Percentiles rank a stretch among this genome's conserved stretches.
These are phyloP conservation scores for Fistulina hepatica DNA, from an alignment of 1,284 basidiomycete species.

Conservation along the genomic window DNA sequence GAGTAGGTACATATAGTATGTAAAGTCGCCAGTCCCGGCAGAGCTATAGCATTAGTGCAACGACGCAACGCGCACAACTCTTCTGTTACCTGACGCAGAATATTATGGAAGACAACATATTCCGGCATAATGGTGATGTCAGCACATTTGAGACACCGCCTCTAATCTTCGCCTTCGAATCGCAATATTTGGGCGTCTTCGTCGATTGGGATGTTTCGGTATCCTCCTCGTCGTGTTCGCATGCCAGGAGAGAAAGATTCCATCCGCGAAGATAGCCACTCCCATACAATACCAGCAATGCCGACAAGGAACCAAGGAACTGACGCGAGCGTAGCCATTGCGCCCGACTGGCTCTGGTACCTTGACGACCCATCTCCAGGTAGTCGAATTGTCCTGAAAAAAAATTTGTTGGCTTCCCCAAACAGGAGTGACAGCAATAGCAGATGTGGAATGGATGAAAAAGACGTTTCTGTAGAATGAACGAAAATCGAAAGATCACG, in stretches of 20 bases:
- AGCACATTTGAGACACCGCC: too few relatives aligned
- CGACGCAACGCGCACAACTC: too few relatives aligned
- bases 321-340: conserved; percentile 63
- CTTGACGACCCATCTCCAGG: conserved; percentile 40
- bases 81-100: too few relatives aligned
- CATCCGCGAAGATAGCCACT: conserved; percentile 41
- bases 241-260: conserved; percentile 33
- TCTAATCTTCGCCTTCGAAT: conserved; percentile 71
- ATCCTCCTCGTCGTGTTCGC: conserved; percentile 53
- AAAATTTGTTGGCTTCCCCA: too few relatives aligned
- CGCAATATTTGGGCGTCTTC: conserved; percentile 79
- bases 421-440: too few relatives aligned
- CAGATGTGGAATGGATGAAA: too few relatives aligned
- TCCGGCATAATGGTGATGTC: too few relatives aligned
- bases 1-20: too few relatives aligned
- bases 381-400: conserved; percentile 62
- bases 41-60: too few relatives aligned
- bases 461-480: conserved; percentile 3
- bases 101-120: too few relatives aligned
- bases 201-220: conserved; percentile 74
- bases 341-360: conserved; percentile 39
- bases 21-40: too few relatives aligned
- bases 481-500: conserved; percentile 21
- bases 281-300: conserved; percentile 62
- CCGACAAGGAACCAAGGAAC: conserved; percentile 85